These are phyloP conservation scores for Ogataea saltuana DNA, from an alignment of 805 yeast species.

Conservation along the genomic window DNA sequence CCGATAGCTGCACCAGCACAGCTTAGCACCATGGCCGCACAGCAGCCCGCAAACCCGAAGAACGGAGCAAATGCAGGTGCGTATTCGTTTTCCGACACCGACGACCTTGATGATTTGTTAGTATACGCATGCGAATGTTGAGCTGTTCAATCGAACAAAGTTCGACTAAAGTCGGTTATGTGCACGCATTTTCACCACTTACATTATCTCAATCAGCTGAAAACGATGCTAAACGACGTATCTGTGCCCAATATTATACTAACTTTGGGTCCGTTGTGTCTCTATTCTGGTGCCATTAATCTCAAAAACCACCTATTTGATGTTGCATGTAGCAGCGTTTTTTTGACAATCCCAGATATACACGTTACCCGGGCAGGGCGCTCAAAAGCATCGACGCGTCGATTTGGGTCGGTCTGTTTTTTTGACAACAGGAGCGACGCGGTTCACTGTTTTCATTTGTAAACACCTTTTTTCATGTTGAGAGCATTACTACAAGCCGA, in stretches of 20 bases:
- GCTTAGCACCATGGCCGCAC: slow-evolving; percentile 85
- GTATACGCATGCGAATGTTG: no score
- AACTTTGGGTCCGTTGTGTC: neutral
- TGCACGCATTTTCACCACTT: no score
- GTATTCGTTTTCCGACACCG: slow-evolving; percentile 49
- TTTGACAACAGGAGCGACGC: neutral
- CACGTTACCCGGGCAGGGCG: slow-evolving; percentile 5
- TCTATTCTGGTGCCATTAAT: neutral
- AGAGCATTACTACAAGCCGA: neutral
- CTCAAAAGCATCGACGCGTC: neutral
- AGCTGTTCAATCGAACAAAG: no score
- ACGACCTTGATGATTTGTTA: slow-evolving; percentile 18
- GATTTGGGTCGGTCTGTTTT: slow-evolving; percentile 1
- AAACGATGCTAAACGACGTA: neutral
- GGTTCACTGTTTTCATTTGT: neutral
- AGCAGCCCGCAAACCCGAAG: slow-evolving; percentile 97
- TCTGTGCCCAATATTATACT: neutral
- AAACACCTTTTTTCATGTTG: no score
- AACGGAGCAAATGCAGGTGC: slow-evolving; percentile 95
- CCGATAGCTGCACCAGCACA: slow-evolving; percentile 99
- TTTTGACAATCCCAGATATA: neutral
- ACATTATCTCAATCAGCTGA: neutral
- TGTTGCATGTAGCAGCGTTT: slow-evolving; percentile 6
- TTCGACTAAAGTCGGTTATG: no score
- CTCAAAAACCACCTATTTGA: neutral